Conservation (phyloP, 768 basidiomycete species). For the Phylloporus sp. region DNA sequence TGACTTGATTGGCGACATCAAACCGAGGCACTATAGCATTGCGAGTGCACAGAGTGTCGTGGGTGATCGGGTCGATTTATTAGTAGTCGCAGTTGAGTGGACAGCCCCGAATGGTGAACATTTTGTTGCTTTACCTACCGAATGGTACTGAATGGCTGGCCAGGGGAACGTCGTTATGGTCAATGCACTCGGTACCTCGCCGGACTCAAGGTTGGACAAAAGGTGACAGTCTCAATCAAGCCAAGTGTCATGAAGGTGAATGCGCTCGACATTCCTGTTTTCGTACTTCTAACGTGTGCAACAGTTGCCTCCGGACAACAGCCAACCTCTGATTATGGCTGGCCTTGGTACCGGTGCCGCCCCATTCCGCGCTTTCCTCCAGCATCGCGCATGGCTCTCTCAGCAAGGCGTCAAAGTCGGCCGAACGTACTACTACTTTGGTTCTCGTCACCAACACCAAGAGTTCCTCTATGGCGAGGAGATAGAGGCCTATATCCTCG, state of each 20-base stretch:
- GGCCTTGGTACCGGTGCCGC: constrained; percentile 98
- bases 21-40: constrained; percentile 97
- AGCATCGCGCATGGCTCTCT: constrained; percentile 84
- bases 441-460: constrained; percentile 90
- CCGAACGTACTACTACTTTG: constrained; percentile 97
- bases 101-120: constrained; percentile 69
- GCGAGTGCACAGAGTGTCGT: constrained; percentile 94
- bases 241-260: constrained; percentile 98
- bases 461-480: constrained; percentile 98
- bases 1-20: constrained; percentile 89
- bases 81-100: constrained; percentile 98
- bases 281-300: constrained; percentile 9
- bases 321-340: constrained; percentile 96
- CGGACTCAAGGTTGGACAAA: constrained; percentile 76
- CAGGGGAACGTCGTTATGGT: constrained; percentile 77
- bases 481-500: constrained; percentile 89
- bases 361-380: constrained; percentile 98
- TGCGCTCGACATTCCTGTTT: background rate
- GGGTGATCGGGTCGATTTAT: constrained; percentile 88
- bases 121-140: background rate
- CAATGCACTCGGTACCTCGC: constrained; percentile 97
- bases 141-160: constrained; percentile 2
- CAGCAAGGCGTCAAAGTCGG: constrained; percentile 78
- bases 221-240: constrained; percentile 96
- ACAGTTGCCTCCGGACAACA: constrained; percentile 77